Evolutionary conservation across 2,329 filamentous ascomycete species (phyloP).

Genomic region (Corynespora cassiicola): DNA sequence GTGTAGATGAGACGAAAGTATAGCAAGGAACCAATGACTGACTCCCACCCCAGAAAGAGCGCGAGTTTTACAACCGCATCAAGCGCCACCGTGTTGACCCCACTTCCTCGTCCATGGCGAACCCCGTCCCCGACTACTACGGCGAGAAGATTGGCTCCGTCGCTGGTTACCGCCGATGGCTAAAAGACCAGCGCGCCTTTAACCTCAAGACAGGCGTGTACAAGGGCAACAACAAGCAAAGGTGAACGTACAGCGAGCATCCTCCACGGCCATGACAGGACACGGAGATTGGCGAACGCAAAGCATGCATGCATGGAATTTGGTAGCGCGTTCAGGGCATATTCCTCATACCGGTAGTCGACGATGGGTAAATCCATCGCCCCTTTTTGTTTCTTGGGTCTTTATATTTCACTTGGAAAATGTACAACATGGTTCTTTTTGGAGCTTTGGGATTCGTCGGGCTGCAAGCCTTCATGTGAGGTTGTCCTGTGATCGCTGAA

Average conservation of each 20-base stretch:
- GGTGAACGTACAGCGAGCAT: neutral
- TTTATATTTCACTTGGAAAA: no score
- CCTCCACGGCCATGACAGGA: neutral
- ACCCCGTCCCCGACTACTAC: slow-evolving; percentile 97
- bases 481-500: no score
- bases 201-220: slow-evolving; percentile 76
- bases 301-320: slow-evolving; percentile 2
- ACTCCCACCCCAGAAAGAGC: slow-evolving; percentile 80
- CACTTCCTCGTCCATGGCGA: slow-evolving; percentile 83
- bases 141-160: slow-evolving; percentile 98
- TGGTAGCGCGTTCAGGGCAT: slow-evolving; percentile 1
- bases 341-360: neutral
- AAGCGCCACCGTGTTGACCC: slow-evolving; percentile 94
- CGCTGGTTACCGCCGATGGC: slow-evolving; percentile 87
- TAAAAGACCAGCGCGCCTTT: slow-evolving; percentile 97
- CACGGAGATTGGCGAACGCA: neutral
- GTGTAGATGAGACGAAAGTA: neutral
- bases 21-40: neutral
- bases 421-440: no score
- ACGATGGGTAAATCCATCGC: no score
- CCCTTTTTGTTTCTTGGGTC: no score
- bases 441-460: no score
- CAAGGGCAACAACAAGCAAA: slow-evolving; percentile 37
- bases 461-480: no score
- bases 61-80: slow-evolving; percentile 89